Conservation (phyloP, 306 rosid genomes). For the Trifolium subterraneum region DNA sequence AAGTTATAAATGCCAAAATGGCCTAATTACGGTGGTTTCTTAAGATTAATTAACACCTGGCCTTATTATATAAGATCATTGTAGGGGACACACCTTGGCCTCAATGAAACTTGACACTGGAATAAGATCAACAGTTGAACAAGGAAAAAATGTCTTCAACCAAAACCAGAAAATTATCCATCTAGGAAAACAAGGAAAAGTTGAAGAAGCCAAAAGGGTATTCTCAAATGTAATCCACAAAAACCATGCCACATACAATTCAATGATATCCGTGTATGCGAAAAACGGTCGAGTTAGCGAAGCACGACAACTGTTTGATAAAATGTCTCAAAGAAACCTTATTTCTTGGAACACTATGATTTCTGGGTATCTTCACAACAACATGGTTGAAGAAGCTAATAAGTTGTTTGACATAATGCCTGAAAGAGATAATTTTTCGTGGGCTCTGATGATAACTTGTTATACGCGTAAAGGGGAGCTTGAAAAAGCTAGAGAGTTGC, state of each 20-base stretch:
- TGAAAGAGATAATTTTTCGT: slow-evolving; percentile 66
- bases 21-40: too few species aligned
- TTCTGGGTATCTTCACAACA: slow-evolving; percentile 72
- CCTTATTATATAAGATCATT: too few species aligned
- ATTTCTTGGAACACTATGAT: slow-evolving; percentile 86
- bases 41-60: too few species aligned
- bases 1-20: too few species aligned
- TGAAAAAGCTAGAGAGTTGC: slow-evolving; percentile 70
- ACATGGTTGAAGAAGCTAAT: slow-evolving; percentile 60
- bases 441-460: slow-evolving; percentile 84
- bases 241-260: slow-evolving; percentile 80
- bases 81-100: too few species aligned
- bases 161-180: slow-evolving; percentile 61
- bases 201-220: slow-evolving; percentile 67
- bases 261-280: slow-evolving; percentile 71
- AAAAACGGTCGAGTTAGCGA: slow-evolving; percentile 67
- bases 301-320: slow-evolving; percentile 75
- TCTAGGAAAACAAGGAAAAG: slow-evolving; percentile 68
- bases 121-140: slow-evolving; percentile 49
- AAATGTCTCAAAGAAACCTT: slow-evolving; percentile 65
- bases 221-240: slow-evolving; percentile 59
- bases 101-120: slow-evolving; percentile 37
- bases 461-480: slow-evolving; percentile 64
- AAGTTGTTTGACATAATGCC: slow-evolving; percentile 66
- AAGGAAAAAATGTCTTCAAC: slow-evolving; percentile 56